Evolutionary conservation across 352 stramenopile species (phyloP).

Genomic region (Pseudoperonospora humuli): DNA sequence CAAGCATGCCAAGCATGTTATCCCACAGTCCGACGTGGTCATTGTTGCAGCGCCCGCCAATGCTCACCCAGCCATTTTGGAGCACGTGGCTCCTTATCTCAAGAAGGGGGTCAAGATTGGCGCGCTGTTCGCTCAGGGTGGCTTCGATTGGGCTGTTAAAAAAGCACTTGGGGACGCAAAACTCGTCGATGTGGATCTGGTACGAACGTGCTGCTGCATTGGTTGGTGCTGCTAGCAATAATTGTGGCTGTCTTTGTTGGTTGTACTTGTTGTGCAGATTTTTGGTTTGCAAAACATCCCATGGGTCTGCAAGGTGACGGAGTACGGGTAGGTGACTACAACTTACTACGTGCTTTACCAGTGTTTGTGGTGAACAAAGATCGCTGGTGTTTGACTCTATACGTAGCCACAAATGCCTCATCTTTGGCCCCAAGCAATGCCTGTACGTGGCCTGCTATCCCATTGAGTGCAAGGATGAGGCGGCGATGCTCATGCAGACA

Average conservation of each 20-base stretch:
- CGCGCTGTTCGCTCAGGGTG: slow-evolving; percentile 87
- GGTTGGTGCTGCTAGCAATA: background rate
- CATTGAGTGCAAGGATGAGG: slow-evolving; percentile 73
- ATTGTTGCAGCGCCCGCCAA: slow-evolving; percentile 88
- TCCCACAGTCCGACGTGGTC: slow-evolving; percentile 83
- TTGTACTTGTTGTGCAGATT: slow-evolving; percentile 35
- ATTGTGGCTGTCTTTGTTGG: background rate
- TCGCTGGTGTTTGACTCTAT: slow-evolving; percentile 1
- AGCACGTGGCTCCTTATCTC: slow-evolving; percentile 67
- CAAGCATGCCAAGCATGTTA: slow-evolving; percentile 77
- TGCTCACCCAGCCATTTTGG: slow-evolving; percentile 79
- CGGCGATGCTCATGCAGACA: slow-evolving; percentile 71
- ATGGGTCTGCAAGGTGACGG: slow-evolving; percentile 89
- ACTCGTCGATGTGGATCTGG: slow-evolving; percentile 50
- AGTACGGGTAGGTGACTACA: slow-evolving; percentile 55
- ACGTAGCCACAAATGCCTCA: slow-evolving; percentile 75
- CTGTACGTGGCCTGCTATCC: slow-evolving; percentile 88
- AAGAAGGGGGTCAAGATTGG: slow-evolving; percentile 82
- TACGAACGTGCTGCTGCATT: slow-evolving; percentile 11
- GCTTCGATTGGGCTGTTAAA: slow-evolving; percentile 89
- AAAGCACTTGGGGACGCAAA: slow-evolving; percentile 72
- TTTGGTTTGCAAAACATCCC: slow-evolving; percentile 92
- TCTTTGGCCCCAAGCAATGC: slow-evolving; percentile 87
- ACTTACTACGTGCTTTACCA: background rate
- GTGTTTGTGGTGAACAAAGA: slow-evolving; percentile 1